Base-by-base conservation (phyloP, 305 asterid genomes). In the Fraxinus floribunda region DNA sequence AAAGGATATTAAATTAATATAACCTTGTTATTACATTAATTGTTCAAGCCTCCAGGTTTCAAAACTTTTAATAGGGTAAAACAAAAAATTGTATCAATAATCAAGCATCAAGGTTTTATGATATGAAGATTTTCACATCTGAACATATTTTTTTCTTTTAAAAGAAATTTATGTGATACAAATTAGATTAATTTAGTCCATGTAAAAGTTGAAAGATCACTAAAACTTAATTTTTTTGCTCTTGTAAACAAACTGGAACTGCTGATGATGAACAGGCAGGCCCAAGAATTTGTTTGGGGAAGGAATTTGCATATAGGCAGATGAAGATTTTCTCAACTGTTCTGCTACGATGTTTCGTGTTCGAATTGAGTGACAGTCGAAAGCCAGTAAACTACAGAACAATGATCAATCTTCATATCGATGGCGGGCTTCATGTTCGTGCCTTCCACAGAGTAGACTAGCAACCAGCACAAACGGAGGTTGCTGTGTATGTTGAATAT, bases 271-370 rank as follows among this genome's bases (percentile, higher is more conserved):
- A 81, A 84, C 86, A 91, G 93, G 95, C 88, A 2, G 91, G 97
- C 3, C 97, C 92, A 0, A 70, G 92, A 78, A 89, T 92, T 24
- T 91, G 94, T 83, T 82, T 91, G 75, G 93, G 97, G 5, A 91
- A 88, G 89, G 97, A 91, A 73, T 90, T 91, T 78, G 94, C 94
- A 20, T 85, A 90, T 66, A 86, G 93, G 83, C 95, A 91, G 78
- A 92, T 92, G 97, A 92, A 92, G 87, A 90, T 92, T 75, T 87
- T 90, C 84, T 79, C 90, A 32, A 87, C 90, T 39, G 86, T 88
- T 86, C 82, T 90, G 24, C 26, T 91, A 78, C 55, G 85, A 30
- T 89, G 74, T 82, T 91, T 92, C 32, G 35, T 74, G 70, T 91
- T 91, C 88, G 83, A 87, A 85, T 35, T 91, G 73, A 79, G 86